These are phyloP conservation scores for Naegleria fowleri DNA, from an alignment of 208 protist genomes.

Conservation along the genomic window DNA sequence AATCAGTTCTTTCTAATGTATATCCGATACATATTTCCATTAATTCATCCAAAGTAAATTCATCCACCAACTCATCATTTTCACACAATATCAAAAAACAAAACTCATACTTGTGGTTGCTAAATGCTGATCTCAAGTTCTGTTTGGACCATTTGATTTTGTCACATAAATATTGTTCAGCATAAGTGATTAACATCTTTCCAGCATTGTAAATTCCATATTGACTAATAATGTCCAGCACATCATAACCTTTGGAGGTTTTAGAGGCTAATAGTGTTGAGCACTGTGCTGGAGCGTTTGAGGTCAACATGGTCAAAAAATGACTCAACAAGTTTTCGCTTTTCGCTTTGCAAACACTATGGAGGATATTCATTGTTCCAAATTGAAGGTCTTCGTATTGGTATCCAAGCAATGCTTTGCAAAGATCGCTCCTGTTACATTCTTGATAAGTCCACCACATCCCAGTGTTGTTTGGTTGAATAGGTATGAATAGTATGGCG, in stretches of 20 bases:
- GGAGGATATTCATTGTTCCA: not conserved
- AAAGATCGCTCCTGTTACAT: not conserved
- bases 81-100: not conserved
- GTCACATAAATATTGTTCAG: not conserved
- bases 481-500: not conserved
- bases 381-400: not conserved
- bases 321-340: not conserved
- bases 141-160: not conserved
- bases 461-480: not conserved
- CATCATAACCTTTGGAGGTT: not conserved
- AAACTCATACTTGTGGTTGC: not conserved
- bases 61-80: not conserved
- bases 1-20: not conserved
- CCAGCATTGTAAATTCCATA: not conserved
- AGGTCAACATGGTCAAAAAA: not conserved
- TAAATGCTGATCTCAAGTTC: not conserved
- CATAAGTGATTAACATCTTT: not conserved
- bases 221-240: not conserved
- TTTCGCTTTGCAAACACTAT: not conserved
- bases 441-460: not conserved
- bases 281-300: not conserved
- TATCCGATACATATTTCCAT: not conserved
- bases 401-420: not conserved
- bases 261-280: not conserved
- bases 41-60: not conserved